These are phyloP conservation scores for Stipa capillata DNA, from an alignment of 176 grass and related monocot genomes.

Conservation along the genomic window DNA sequence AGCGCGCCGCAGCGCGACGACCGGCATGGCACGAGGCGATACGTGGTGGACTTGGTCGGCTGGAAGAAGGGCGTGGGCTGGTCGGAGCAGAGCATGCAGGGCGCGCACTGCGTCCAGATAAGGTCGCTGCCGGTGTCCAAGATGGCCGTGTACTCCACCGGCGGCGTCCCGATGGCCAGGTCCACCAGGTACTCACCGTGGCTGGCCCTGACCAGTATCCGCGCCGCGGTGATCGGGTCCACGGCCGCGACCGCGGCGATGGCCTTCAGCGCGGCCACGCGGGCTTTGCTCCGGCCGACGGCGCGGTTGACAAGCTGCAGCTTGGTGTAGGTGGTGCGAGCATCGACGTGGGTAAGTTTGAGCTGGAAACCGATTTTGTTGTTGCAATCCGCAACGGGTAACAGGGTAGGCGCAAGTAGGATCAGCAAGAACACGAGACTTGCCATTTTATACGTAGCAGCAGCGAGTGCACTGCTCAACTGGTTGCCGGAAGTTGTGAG, in stretches of 20 bases:
- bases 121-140: constrained; percentile 68
- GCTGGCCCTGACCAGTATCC: constrained; percentile 11
- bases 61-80: constrained; percentile 34
- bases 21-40: not conserved
- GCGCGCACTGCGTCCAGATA: constrained; percentile 64
- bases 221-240: not conserved
- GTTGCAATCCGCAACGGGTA: not conserved
- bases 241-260: not conserved
- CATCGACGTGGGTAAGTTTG: not conserved
- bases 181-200: constrained; percentile 25
- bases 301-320: not conserved
- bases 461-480: not conserved
- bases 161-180: constrained; percentile 38
- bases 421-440: not conserved
- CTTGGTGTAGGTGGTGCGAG: not conserved
- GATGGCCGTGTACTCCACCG: constrained; percentile 9
- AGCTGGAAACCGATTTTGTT: not conserved
- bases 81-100: constrained; percentile 30
- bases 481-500: not conserved
- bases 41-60: not conserved
- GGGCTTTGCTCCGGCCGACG: not conserved
- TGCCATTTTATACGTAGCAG: constrained; percentile 4
- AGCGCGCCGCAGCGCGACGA: constrained; percentile 20
- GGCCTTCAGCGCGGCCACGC: not conserved
- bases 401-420: not conserved